Evolutionary conservation across 1,284 basidiomycete genomes (phyloP).

Genomic region (Meripilus lineatus): DNA sequence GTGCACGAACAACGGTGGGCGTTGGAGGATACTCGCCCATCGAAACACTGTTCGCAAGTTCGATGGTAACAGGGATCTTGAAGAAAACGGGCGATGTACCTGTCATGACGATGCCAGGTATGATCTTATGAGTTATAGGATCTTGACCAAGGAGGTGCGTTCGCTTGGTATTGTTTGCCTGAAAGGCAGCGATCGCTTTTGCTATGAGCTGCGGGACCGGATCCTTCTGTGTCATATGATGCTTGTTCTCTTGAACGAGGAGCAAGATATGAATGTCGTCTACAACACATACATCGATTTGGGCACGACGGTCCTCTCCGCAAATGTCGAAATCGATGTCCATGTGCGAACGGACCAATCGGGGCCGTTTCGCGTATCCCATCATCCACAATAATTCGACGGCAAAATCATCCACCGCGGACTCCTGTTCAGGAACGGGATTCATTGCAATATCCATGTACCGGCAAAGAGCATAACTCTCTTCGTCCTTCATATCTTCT

Average conservation of each 20-base stretch:
- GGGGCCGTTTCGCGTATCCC: slow-evolving; percentile 21
- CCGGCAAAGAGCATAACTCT: slow-evolving; percentile 4
- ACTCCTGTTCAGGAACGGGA: slow-evolving; percentile 20
- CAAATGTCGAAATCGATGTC: slow-evolving; percentile 23
- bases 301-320: slow-evolving; percentile 19
- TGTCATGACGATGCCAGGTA: slow-evolving; percentile 12
- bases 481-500: background rate
- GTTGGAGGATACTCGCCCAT: slow-evolving; percentile 17
- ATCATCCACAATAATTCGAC: slow-evolving; percentile 21
- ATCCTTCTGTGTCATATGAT: slow-evolving; percentile 7
- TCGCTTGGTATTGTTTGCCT: slow-evolving; percentile 22
- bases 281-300: slow-evolving; percentile 29
- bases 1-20: slow-evolving; percentile 19
- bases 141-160: slow-evolving; percentile 9
- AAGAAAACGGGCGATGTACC: slow-evolving; percentile 15
- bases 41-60: slow-evolving; percentile 10
- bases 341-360: slow-evolving; percentile 20
- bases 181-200: slow-evolving; percentile 25
- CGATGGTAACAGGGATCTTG: slow-evolving; percentile 15
- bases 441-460: slow-evolving; percentile 22
- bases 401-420: slow-evolving; percentile 29
- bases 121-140: background rate
- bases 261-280: slow-evolving; percentile 19
- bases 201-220: slow-evolving; percentile 26
- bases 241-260: slow-evolving; percentile 30